Base-by-base conservation (phyloP, 768 basidiomycete species). In the Pilatotrama ljubarskyi region DNA sequence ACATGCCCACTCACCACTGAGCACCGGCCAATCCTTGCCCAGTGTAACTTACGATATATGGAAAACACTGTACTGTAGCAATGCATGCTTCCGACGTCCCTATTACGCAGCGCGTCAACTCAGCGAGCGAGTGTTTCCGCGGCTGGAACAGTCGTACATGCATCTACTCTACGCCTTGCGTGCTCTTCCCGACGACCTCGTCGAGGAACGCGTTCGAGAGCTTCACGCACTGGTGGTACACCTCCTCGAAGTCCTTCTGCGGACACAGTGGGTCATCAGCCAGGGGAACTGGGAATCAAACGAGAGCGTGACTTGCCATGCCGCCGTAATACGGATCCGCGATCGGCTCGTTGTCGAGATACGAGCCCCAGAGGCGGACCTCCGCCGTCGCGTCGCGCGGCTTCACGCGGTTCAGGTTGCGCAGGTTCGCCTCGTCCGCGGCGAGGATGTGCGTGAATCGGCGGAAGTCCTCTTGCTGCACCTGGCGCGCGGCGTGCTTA, bases 321-420 rank as follows among this genome's bases (percentile, higher is more conserved):
- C 84, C 83, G 13, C 86, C 90, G 62, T 91, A 94, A 72, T 94
- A 96, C 5, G 95, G 95, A 71, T 96, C 95, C 11, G 80, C 78
- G 62, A 97, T 93, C 17, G 86, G 79, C 67, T 81, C 81, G 47
- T 78, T 76, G 69, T 90, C 89, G 5, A 85, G 73, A 69, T 88
- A 92, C 5, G 88, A 87, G 17, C 91, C 91, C 85, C 89, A 95
- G n/a, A 95, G 78, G 7, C 80, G 79, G 29, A 94, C 80, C 50
- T 80, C 77, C 0, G 91, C 89, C 3, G 84, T 87, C 17, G 82
- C 73, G 63, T 82, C 66, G 25, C 61, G 62, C 1, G 77, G 82
- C 62, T 76, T 75, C 43, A 84, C 78, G 51, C 79, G 78, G 43
- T 83, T 65, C 43, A 94, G 76, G 59, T 83, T 77, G 36, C 80